These are phyloP conservation scores for Tetracladium setigerum DNA, from an alignment of 495 filamentous ascomycete species.

Conservation along the genomic window DNA sequence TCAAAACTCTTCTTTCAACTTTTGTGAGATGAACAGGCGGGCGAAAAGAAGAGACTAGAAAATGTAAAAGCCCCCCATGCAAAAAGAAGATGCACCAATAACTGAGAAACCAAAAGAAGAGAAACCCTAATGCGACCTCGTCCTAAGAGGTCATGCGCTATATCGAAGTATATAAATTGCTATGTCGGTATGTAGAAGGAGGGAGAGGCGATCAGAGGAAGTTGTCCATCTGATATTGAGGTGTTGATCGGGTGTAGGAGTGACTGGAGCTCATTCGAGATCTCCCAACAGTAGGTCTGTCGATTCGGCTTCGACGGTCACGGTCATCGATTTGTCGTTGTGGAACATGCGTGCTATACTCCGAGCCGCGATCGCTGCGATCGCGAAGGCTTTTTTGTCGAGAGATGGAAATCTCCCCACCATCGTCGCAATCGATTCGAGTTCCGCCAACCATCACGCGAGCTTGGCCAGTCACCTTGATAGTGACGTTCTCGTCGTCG, in stretches of 20 bases:
- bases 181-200: not conserved
- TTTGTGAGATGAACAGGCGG: no score
- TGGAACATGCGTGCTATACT: constrained; percentile 7
- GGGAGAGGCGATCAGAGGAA: constrained; percentile 6
- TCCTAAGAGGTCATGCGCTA: constrained; percentile 12
- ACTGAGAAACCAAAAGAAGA: constrained; percentile 8
- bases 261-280: constrained; percentile 8
- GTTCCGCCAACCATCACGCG: constrained; percentile 32
- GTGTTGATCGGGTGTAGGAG: constrained; percentile 13
- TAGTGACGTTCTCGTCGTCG: constrained; percentile 43
- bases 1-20: constrained; percentile 15
- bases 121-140: constrained; percentile 5
- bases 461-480: constrained; percentile 31
- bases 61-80: constrained; percentile 14
- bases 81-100: constrained; percentile 16
- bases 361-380: constrained; percentile 17
- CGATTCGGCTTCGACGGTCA: constrained; percentile 15
- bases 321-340: constrained; percentile 1
- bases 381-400: constrained; percentile 13
- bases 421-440: constrained; percentile 44
- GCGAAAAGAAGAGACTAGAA: constrained; percentile 10
- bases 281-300: constrained; percentile 4
- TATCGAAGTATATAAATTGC: constrained; percentile 7
- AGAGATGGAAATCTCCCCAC: constrained; percentile 44
- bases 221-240: constrained; percentile 9